These are phyloP conservation scores for Lasiodiplodia theobromae DNA, from an alignment of 2,329 filamentous ascomycete species.

Conservation along the genomic window DNA sequence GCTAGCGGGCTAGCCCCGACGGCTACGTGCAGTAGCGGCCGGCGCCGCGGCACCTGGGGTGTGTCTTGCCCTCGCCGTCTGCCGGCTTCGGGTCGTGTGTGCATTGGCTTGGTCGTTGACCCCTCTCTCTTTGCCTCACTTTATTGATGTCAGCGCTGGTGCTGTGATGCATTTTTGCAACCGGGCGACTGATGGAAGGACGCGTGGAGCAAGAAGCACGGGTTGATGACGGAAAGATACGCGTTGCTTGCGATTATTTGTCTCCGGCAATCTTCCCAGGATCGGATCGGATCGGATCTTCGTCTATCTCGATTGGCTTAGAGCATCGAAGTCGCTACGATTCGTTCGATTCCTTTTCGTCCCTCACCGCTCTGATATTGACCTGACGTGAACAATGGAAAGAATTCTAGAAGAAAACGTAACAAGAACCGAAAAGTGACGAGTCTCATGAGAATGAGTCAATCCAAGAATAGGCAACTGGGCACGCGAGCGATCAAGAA, in stretches of 20 bases:
- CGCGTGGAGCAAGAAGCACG: too few species aligned
- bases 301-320: not conserved
- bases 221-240: not conserved
- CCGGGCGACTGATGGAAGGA: too few species aligned
- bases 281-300: too few species aligned
- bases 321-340: not conserved
- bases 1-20: not conserved
- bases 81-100: too few species aligned
- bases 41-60: not conserved
- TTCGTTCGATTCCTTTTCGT: not conserved
- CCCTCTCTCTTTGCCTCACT: too few species aligned
- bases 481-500: not conserved
- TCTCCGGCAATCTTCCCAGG: too few species aligned
- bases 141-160: too few species aligned
- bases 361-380: not conserved
- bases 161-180: not conserved
- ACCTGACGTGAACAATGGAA: not conserved
- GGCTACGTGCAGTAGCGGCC: slow-evolving; percentile 14
- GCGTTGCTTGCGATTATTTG: not conserved
- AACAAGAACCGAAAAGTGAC: not conserved
- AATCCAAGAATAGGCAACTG: not conserved
- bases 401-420: not conserved
- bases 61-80: not conserved
- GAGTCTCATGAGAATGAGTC: not conserved
- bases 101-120: too few species aligned